Base-by-base conservation (phyloP, 1,139 yeast genomes). In the Scheffersomyces lignicola region DNA sequence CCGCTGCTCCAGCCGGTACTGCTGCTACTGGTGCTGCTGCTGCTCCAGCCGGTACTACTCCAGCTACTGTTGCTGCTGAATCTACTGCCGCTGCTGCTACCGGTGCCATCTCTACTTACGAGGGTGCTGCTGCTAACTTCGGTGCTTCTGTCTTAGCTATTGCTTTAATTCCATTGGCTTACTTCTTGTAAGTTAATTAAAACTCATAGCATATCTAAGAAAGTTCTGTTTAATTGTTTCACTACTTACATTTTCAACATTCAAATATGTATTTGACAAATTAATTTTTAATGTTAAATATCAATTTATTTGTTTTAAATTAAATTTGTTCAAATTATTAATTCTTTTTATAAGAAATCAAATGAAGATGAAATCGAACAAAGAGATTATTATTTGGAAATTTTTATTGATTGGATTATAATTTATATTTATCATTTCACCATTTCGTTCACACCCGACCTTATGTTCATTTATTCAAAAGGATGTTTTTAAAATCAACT, bases 161-260 rank as follows among this genome's bases (percentile, higher is more conserved):
- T 36, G 48, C 54, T 35, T 54, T 56, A 36, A 42, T 57, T 29
- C 61, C 63, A 40, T 51, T 58, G 34, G 61, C 58, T 39, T 54
- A 55, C 54, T 48, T 57, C 28, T 29, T 46, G 15, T 46, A 46
- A 41, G 40, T 20, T 29, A 26, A 28, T 28, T 12, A 28, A 29
- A 10, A 14, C 13, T 12, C 9, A 29, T 22, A 7, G 24, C 14
- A 8, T 24, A 38, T 51, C 43, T 48, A 47, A 47, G 42, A 27
- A 30, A 24, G 15, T 18, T 14, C 17, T 13, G 22, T 28, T 28
- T 29, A 16, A 7, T 13, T 18, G 30, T 26, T 18, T 21, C 16
- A 15, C 18, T 9, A 11, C 18, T 31, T 25, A 11, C 23, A 14
- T 32, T 32, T 32, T 27, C 20, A 20, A 18, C 28, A 26, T 31